Percentiles rank a stretch among this genome's conserved stretches.
phyloP scores from a whole-genome alignment of 148 eudicot species.

The Heliosperma pusillum region DNA sequence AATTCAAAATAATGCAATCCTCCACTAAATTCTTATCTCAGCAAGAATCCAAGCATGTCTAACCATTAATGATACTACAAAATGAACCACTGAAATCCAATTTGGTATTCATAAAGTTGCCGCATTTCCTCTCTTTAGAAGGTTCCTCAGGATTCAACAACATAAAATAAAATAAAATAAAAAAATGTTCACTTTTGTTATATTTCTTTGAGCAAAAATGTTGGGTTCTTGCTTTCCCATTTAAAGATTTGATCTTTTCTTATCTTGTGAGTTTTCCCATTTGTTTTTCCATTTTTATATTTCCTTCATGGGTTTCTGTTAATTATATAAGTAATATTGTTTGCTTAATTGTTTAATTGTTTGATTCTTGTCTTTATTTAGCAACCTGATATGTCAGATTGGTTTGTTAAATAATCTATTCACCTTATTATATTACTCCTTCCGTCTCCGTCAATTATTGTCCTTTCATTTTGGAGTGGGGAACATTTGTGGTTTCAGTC shows the following conservation, averaged over 20 bases:
- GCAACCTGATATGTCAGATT: not conserved
- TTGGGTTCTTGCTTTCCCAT: slow-evolving; percentile 14
- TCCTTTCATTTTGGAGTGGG: too few relatives aligned
- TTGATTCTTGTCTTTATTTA: not conserved
- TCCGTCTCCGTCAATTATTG: too few relatives aligned
- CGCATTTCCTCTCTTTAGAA: not conserved
- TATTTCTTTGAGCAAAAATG: not conserved
- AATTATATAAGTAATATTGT: not conserved
- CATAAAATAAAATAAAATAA: too few relatives aligned
- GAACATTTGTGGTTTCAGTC: too few relatives aligned
- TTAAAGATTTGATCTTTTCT: slow-evolving; percentile 13
- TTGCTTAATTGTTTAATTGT: not conserved
- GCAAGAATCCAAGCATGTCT: slow-evolving; percentile 3
- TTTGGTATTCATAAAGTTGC: slow-evolving; percentile 5
- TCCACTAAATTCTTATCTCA: not conserved
- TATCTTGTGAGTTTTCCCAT: too few relatives aligned
- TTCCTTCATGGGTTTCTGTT: not conserved
- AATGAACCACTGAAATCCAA: not conserved
- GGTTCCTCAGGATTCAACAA: slow-evolving; percentile 5
- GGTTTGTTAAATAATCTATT: not conserved
- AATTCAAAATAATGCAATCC: too few relatives aligned
- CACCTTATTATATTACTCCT: slow-evolving; percentile 8
- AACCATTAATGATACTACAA: not conserved
- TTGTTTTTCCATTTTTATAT: too few relatives aligned
- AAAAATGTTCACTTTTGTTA: not conserved